Percentiles rank a stretch among this genome's conserved stretches.
phyloP scores from a whole-genome alignment of 148 eudicot species.

The Spergularia marina region DNA sequence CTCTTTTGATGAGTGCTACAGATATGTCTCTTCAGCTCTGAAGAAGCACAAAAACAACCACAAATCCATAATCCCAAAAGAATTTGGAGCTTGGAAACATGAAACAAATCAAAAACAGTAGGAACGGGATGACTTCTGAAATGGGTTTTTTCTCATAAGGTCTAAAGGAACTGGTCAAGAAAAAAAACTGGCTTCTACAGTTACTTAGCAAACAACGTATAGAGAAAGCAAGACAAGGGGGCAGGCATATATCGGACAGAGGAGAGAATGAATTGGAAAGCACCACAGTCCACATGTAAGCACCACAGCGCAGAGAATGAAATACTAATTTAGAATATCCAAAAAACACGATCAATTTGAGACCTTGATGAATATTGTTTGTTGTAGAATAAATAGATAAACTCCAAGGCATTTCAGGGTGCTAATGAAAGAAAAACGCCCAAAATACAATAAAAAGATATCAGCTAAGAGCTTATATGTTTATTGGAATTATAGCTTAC shows the following conservation, averaged over 20 bases:
- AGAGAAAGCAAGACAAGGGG: not conserved
- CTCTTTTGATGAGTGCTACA: slow-evolving; percentile 40
- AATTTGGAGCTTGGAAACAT: not conserved
- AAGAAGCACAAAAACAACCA: slow-evolving; percentile 4
- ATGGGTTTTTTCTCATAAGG: not conserved
- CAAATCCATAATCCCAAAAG: not conserved
- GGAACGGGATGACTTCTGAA: not conserved
- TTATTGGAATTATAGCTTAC: too few relatives aligned
- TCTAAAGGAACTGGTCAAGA: not conserved
- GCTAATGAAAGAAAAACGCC: too few relatives aligned
- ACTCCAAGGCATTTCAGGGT: too few relatives aligned
- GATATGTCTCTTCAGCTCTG: slow-evolving; percentile 57
- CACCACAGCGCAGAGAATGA: too few relatives aligned
- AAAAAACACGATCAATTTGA: too few relatives aligned
- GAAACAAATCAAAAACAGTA: not conserved
- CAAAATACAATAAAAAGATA: too few relatives aligned
- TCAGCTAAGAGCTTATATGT: too few relatives aligned
- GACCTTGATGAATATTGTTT: too few relatives aligned
- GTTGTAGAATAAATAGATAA: too few relatives aligned
- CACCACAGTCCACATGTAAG: not conserved
- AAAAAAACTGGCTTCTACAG: not conserved
- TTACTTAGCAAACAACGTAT: not conserved
- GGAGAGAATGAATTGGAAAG: not conserved
- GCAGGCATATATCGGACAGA: not conserved
- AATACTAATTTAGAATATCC: too few relatives aligned